Base-by-base conservation (phyloP, 2,329 filamentous ascomycete species). In the Colletotrichum sp. region DNA sequence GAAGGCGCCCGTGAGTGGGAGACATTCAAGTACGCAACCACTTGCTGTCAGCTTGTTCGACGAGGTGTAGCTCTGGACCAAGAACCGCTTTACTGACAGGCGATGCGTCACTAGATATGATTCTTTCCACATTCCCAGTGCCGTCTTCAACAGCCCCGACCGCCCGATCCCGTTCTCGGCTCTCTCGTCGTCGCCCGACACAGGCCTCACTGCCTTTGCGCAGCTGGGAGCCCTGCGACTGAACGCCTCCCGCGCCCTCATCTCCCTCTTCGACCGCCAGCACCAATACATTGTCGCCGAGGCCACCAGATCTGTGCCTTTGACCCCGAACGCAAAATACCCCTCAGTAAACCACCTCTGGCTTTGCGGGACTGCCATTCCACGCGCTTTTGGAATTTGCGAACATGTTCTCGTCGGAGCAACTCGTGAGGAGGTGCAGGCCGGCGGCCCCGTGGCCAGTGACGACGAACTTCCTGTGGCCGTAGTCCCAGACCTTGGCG, bases 271-370 rank as follows among this genome's bases (percentile, higher is more conserved):
- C 75, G 89, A 90, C 76, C 81, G 80, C 6, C 82, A 83, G 6
- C 79, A 84, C 61, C 88, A 91, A 74, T 85, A 89, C 75, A 81
- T 91, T 24, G 81, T 91, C 18, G 88, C 89, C 69, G 89, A 91
- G 76, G 87, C 88, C 7, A 88, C 88, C 1, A 82, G 83, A 2
- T 82, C 81, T 2, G 81, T 86, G 4, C 85, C 84, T 0, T 78
- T 90, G 7, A 78, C 81, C 61, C 81, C 70, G 78, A 80, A 34
- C 43, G 77, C 12, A 67, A 59, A 61, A 13, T 69, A 74, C 14
- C 24, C 52, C 12, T 30, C 59, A 2, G 71, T 73, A 28, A 73
- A 76, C 14, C 62, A 78, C 18, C 63, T 80, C 3, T 79, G 80
- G 78, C 78, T 82, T 3, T 80, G 81, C 65, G 81, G 81, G 1